A percentile compares a stretch with the other conserved stretches of the same genome.
Evolutionary conservation across 192 early-diverging fungal species (phyloP).

Genomic region (Coemansia sp.): DNA sequence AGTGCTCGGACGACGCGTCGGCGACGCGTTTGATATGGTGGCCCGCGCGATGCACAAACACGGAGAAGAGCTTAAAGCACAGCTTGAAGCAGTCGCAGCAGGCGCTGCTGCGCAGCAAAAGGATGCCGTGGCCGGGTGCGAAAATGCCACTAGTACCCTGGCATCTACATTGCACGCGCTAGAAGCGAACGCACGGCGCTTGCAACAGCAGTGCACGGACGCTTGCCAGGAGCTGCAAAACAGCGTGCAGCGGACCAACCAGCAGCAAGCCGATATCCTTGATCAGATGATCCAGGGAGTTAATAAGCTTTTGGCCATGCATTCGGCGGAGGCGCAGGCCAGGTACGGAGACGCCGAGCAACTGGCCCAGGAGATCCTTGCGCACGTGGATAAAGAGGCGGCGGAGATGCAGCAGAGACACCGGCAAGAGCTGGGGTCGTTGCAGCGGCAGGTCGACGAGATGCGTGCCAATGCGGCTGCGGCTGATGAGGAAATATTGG

Average conservation of each 20-base stretch:
- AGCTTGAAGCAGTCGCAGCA: constrained; percentile 2
- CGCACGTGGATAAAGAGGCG: constrained; percentile 10
- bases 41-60: constrained; percentile 5
- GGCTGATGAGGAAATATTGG: constrained; percentile 22
- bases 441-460: constrained; percentile 31
- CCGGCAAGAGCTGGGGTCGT: constrained; percentile 7
- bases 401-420: constrained; percentile 7
- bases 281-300: neutral
- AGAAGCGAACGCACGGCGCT: neutral
- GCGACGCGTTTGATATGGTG: constrained; percentile 26
- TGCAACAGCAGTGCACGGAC: neutral
- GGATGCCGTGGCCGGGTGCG: neutral
- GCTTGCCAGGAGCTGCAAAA: neutral
- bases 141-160: too few relatives aligned
- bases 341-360: neutral
- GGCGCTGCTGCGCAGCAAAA: neutral
- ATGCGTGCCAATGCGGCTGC: neutral
- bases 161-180: neutral
- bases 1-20: constrained; percentile 20
- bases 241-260: neutral
- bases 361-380: constrained; percentile 5
- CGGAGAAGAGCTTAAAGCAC: constrained; percentile 14
- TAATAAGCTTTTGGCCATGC: neutral
- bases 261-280: neutral
- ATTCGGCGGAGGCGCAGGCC: neutral